These are phyloP conservation scores for Asterophora lycoperdoides DNA, from an alignment of 768 basidiomycete genomes.

Conservation along the genomic window DNA sequence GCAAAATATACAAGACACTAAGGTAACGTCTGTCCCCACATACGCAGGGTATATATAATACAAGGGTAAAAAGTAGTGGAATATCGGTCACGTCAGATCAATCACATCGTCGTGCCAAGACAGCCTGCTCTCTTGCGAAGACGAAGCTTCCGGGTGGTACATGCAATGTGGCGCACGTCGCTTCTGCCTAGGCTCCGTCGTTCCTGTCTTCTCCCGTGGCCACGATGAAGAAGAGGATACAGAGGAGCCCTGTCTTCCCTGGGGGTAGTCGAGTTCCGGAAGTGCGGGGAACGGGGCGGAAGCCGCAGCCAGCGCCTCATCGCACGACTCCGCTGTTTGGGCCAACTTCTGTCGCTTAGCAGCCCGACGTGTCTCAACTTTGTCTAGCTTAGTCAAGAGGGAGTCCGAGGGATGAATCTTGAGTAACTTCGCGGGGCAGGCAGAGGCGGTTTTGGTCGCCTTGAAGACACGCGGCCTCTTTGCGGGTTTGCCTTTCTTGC, in stretches of 20 bases:
- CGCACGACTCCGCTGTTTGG: neutral
- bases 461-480: neutral
- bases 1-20: neutral
- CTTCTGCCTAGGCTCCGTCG: neutral
- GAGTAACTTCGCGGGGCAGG: neutral
- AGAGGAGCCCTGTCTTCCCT: neutral
- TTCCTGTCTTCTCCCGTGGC: neutral
- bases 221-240: neutral
- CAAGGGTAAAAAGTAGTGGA: no score
- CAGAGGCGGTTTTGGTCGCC: neutral
- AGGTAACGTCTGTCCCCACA: neutral
- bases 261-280: neutral
- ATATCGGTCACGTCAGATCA: constrained; percentile 7
- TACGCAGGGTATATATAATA: neutral
- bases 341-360: constrained; percentile 3
- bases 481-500: neutral
- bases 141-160: constrained; percentile 5
- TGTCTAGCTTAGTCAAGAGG: constrained; percentile 3
- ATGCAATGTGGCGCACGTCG: neutral
- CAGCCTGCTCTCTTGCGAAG: constrained; percentile 11
- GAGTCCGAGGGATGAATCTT: neutral
- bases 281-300: constrained; percentile 1
- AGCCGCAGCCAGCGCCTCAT: neutral
- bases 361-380: neutral
- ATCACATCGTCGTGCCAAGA: constrained; percentile 6